Percentiles rank a stretch among this genome's conserved stretches.
phyloP scores from a whole-genome alignment of 306 rosid species.

The Prunus padus region DNA sequence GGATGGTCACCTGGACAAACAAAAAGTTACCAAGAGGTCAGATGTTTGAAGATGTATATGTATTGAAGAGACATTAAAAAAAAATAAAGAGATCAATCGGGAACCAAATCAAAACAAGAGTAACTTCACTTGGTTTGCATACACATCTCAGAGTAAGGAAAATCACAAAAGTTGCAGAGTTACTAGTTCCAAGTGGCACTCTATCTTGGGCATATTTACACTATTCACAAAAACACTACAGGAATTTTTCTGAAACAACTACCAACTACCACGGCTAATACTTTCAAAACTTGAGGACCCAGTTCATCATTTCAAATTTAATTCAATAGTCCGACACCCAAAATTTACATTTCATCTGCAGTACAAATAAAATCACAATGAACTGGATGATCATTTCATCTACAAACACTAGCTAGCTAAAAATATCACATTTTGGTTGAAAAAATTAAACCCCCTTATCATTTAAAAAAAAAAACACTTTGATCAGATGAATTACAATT shows the following conservation, averaged over 20 bases:
- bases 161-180: background rate
- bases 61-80: background rate
- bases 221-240: no score
- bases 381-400: background rate
- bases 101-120: background rate
- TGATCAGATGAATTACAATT: background rate
- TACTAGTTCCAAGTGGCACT: no score
- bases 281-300: no score
- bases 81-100: background rate
- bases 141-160: background rate
- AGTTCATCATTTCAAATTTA: no score
- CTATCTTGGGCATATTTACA: no score
- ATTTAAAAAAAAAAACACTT: background rate
- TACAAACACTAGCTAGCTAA: background rate
- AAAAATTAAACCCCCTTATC: background rate
- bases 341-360: background rate
- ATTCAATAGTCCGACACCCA: no score
- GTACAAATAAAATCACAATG: background rate
- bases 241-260: no score
- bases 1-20: slow-evolving; percentile 74
- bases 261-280: no score
- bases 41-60: background rate
- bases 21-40: background rate
- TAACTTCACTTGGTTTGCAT: background rate
- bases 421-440: background rate